Evolutionary conservation across 78 protist genomes (phyloP).

Genomic region (Planoprotostelium fungivorum): DNA sequence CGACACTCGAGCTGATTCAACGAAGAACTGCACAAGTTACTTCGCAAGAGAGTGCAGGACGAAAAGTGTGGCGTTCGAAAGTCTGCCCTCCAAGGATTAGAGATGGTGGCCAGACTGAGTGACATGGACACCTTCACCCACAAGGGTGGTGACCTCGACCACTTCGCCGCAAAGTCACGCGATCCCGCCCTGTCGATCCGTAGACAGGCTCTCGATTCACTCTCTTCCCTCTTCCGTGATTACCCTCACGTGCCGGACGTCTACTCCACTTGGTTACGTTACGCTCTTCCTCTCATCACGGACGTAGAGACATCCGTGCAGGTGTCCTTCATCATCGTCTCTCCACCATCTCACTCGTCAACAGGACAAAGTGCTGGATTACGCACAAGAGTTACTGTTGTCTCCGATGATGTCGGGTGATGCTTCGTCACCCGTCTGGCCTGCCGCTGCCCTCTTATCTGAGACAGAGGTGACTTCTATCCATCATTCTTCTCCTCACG

Average conservation of each 20-base stretch:
- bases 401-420: not conserved
- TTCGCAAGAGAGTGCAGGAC: conserved; percentile 39
- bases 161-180: conserved; percentile 1
- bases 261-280: conserved; percentile 29
- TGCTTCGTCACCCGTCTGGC: not conserved
- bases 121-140: not conserved
- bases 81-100: conserved; percentile 60
- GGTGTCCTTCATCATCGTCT: not conserved
- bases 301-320: conserved; percentile 23
- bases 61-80: conserved; percentile 55
- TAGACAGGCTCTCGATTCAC: conserved; percentile 25
- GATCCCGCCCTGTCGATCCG: conserved; percentile 45
- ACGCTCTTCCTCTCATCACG: conserved; percentile 29
- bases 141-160: not conserved
- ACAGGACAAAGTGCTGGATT: not conserved
- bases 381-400: not conserved
- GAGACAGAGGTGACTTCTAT: not conserved
- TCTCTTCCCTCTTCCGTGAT: conserved; percentile 7
- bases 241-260: conserved; percentile 1
- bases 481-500: not conserved
- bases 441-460: not conserved
- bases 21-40: conserved; percentile 8
- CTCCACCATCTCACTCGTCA: not conserved
- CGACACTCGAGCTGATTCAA: not conserved
- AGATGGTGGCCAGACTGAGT: conserved; percentile 6